Evolutionary conservation across 2,329 filamentous ascomycete genomes (phyloP).

Genomic region (Colletotrichum costaricense): DNA sequence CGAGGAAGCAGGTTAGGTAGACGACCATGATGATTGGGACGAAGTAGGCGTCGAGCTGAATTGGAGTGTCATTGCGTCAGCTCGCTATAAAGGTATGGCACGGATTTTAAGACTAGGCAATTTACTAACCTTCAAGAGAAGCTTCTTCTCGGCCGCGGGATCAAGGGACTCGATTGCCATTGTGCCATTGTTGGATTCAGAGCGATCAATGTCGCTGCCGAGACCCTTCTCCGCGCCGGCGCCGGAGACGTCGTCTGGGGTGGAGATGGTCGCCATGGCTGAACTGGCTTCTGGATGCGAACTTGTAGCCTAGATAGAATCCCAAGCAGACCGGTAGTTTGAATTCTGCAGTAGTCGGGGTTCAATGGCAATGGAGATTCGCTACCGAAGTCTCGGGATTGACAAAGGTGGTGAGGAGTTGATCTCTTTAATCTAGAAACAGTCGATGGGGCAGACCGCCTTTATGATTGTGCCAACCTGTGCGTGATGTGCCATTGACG

Average conservation of each 20-base stretch:
- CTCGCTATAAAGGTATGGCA: background rate
- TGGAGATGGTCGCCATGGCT: conserved; percentile 17
- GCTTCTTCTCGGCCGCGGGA: conserved; percentile 42
- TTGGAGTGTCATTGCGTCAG: background rate
- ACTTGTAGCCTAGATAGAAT: background rate
- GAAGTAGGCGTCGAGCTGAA: conserved; percentile 43
- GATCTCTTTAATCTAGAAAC: background rate
- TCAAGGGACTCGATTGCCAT: conserved; percentile 40
- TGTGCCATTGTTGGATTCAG: conserved; percentile 22
- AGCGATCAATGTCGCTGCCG: conserved; percentile 25
- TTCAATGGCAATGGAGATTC: background rate
- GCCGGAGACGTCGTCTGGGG: conserved; percentile 10
- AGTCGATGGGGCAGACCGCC: background rate
- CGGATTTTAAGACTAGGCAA: background rate
- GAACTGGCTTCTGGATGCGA: background rate
- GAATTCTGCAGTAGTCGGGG: background rate
- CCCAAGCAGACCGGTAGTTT: background rate
- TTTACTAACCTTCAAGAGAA: conserved; percentile 41
- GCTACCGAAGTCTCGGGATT: background rate
- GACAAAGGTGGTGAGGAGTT: background rate
- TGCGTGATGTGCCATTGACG: background rate
- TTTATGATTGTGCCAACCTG: conserved; percentile 18
- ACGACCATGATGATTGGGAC: conserved; percentile 63
- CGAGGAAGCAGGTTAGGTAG: conserved; percentile 65
- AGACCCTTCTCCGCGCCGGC: conserved; percentile 12